Conservation (phyloP, 2,329 filamentous ascomycete species). For the Leptographium radiaticola region DNA sequence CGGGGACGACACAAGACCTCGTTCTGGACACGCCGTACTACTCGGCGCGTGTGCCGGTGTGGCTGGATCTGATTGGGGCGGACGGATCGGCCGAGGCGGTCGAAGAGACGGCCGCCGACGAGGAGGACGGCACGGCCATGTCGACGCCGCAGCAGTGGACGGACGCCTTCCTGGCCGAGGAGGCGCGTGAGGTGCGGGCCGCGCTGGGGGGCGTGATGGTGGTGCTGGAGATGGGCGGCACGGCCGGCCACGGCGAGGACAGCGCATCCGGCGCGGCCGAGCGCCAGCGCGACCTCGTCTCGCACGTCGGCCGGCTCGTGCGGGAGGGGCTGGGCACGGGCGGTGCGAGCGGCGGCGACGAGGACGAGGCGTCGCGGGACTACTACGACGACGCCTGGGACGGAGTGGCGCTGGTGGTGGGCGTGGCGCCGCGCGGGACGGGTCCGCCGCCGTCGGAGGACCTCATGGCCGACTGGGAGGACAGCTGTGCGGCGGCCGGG, state of each 20-base stretch:
- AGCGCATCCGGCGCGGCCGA: background rate
- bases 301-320: constrained; percentile 40
- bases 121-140: background rate
- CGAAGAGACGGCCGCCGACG: background rate
- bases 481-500: constrained; percentile 40
- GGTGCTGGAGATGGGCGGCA: constrained; percentile 29
- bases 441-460: constrained; percentile 10
- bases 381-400: constrained; percentile 40
- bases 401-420: constrained; percentile 47
- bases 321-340: constrained; percentile 52
- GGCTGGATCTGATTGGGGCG: constrained; percentile 40
- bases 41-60: constrained; percentile 45
- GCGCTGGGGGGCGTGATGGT: constrained; percentile 49
- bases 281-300: constrained; percentile 28
- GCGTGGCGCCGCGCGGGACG: constrained; percentile 29
- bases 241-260: background rate
- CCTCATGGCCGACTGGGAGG: constrained; percentile 47
- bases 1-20: constrained; percentile 46
- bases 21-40: constrained; percentile 48
- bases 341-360: constrained; percentile 17
- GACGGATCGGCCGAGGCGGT: background rate
- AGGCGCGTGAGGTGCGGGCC: constrained; percentile 48
- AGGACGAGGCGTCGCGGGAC: constrained; percentile 42
- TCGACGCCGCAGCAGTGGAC: constrained; percentile 37
- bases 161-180: constrained; percentile 42